Conservation (phyloP, 345 rosid genomes). For the Euphorbia lathyris region DNA sequence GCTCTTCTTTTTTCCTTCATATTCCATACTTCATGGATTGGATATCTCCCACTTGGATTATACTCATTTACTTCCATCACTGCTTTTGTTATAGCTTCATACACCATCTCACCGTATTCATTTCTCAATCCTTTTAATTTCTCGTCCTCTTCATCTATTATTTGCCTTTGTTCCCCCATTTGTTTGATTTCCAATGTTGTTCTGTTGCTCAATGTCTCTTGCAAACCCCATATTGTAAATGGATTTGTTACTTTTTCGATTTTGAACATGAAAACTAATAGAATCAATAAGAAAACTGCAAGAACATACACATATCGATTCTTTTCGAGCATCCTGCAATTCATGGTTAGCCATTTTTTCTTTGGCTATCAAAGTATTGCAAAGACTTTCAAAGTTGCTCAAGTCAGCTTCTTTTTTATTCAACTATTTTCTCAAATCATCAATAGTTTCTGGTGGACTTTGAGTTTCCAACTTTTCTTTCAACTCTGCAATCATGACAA, state of each 20-base stretch:
- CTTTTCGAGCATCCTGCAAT: too few relatives aligned
- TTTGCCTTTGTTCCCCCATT: constrained; percentile 21
- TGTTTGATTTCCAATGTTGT: constrained; percentile 8
- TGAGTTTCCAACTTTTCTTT: not conserved
- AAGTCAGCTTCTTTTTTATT: constrained; percentile 11
- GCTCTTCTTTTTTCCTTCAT: constrained; percentile 17
- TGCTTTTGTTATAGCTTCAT: constrained; percentile 12
- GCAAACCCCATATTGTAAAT: too few relatives aligned
- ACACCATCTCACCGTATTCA: constrained; percentile 2
- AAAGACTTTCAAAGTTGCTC: constrained; percentile 2
- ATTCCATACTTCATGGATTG: constrained; percentile 16
- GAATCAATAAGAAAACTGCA: too few relatives aligned
- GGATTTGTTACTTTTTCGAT: too few relatives aligned
- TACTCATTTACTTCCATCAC: constrained; percentile 16
- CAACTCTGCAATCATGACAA: too few relatives aligned
- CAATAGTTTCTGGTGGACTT: not conserved
- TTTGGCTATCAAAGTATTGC: constrained; percentile 7
- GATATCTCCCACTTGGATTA: constrained; percentile 16
- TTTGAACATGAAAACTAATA: too few relatives aligned
- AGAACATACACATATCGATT: too few relatives aligned
- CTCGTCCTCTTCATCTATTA: constrained; percentile 7
- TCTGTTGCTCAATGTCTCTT: not conserved
- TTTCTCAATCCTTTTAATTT: constrained; percentile 10
- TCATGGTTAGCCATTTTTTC: constrained; percentile 15
- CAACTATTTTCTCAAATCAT: constrained; percentile 10